Base-by-base conservation (phyloP, 2,329 filamentous ascomycete genomes). In the Scortechinia acanthostroma region DNA sequence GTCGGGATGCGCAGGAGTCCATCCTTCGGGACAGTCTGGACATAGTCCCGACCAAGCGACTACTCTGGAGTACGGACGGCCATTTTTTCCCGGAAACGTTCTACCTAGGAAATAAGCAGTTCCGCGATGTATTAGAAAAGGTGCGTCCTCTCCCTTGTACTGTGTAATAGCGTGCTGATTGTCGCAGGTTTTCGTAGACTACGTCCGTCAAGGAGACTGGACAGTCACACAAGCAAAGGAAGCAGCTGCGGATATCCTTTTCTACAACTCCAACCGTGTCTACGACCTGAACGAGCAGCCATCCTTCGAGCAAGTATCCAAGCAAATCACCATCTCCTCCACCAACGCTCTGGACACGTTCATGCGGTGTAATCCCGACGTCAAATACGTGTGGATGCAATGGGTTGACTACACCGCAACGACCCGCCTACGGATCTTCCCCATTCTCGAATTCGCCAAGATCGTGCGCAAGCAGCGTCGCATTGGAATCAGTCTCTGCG, bases 341-440 rank as follows among this genome's bases (percentile, higher is more conserved):
- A 21, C 28, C n/a, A 22, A 43, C 42, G 3, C 48, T 1, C 42
- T 55, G 5, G 62, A 69, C 19, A 53, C 53, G 0, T 75, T 75
- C 49, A 55, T 69, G 19, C 51, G 58, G 13, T 50, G 57, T 10
- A 64, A 77, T 46, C 59, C 65, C 1, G 56, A 60, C 3, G 53
- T 74, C 42, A 68, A 74, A 50, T 80, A 71, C 47, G 55, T 82
- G 20, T 76, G 77, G 57, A 63, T 80, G 22, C 73, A 81, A 58
- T 81, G 76, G 69, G 57, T 80, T 3, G 77, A 82, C 55, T 78
- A 77, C 55, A 76, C 75, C 45, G 71, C 68, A 3, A 78, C 71
- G 2, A 51, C 74, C 4, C 70, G 77, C 10, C 61, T 66, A 17
- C 71, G 77, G 2, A 70, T 80, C 49, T 59, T 80, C n/a, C 76